Conservation (phyloP, 805 yeast genomes). For the Cyberlindnera euphorbiae region DNA sequence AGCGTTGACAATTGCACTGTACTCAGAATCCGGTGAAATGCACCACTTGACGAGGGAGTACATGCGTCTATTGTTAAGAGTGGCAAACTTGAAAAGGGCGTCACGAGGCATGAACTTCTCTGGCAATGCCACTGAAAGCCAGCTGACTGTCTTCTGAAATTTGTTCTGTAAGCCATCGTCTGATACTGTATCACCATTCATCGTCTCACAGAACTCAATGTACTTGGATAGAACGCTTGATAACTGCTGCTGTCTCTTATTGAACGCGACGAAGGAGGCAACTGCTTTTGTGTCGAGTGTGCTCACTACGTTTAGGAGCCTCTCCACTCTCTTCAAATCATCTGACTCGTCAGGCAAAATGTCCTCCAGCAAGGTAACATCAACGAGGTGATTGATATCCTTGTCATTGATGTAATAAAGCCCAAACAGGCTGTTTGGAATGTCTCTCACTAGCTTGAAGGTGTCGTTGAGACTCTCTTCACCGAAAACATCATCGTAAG, state of each 20-base stretch:
- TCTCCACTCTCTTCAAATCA: conserved; percentile 41
- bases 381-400: conserved; percentile 61
- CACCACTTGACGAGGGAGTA: conserved; percentile 52
- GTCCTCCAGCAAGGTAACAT: conserved; percentile 52
- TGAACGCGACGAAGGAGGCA: conserved; percentile 63
- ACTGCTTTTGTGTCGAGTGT: conserved; percentile 53
- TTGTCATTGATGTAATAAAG: conserved; percentile 71
- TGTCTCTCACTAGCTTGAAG: conserved; percentile 31
- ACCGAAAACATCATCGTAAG: conserved; percentile 28
- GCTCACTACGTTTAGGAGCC: conserved; percentile 46
- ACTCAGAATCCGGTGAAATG: conserved; percentile 53
- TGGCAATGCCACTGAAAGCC: conserved; percentile 60
- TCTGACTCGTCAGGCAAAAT: conserved; percentile 52
- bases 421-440: conserved; percentile 64
- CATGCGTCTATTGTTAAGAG: conserved; percentile 54
- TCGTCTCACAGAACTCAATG: conserved; percentile 44
- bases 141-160: conserved; percentile 49
- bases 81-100: conserved; percentile 48
- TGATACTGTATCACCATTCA: conserved; percentile 29
- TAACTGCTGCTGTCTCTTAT: conserved; percentile 61
- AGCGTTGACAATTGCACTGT: conserved; percentile 53
- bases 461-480: conserved; percentile 21
- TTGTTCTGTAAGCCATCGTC: conserved; percentile 30
- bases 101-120: conserved; percentile 42
- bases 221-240: conserved; percentile 47